Percentiles rank a stretch among this genome's conserved stretches.
Conservation (phyloP, 305 asterid species). For the Fraxinus sp. region DNA sequence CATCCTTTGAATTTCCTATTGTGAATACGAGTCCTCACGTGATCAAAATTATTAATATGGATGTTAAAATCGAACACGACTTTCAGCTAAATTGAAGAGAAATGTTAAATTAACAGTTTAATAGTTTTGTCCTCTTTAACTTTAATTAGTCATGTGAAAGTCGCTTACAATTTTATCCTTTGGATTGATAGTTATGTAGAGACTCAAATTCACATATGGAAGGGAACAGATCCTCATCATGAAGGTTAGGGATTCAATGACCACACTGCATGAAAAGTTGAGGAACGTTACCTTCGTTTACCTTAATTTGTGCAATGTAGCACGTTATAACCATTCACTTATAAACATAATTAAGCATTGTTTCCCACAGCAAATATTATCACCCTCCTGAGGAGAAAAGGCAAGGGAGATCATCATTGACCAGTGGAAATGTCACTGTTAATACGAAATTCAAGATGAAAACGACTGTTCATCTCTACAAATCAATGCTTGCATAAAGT, state of each 20-base stretch:
- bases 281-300: neutral
- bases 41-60: too few relatives aligned
- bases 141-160: neutral
- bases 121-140: too few relatives aligned
- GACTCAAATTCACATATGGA: neutral
- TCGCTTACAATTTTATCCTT: too few relatives aligned
- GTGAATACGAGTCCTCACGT: too few relatives aligned
- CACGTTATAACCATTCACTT: neutral
- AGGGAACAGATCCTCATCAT: neutral
- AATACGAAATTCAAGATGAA: constrained; percentile 35
- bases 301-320: neutral
- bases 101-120: too few relatives aligned
- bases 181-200: neutral
- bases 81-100: too few relatives aligned
- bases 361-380: neutral
- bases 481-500: constrained; percentile 29
- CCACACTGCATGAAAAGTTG: neutral
- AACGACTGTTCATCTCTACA: constrained; percentile 35
- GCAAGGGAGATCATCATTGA: constrained; percentile 20
- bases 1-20: too few relatives aligned
- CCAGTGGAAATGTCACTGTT: constrained; percentile 36
- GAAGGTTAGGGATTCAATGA: neutral
- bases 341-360: neutral
- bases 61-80: too few relatives aligned
- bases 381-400: neutral